Percentiles rank a stretch among this genome's conserved stretches.
Evolutionary conservation across 805 yeast species (phyloP).

Genomic region (Tetrapisispora namnaoensis): DNA sequence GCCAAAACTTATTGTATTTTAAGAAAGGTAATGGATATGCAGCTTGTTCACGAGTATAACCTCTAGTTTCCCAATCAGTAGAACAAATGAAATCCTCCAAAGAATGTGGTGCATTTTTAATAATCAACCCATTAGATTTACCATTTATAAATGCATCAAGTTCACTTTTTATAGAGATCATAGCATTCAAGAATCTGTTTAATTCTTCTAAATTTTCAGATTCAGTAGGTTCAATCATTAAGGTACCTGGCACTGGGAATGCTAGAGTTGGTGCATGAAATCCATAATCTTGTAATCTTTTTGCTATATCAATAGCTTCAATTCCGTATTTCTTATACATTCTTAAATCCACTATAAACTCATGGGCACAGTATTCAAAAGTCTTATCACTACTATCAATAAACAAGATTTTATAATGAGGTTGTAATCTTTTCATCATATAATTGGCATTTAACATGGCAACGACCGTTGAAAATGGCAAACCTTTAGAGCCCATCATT

Average conservation of each 20-base stretch:
- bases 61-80: constrained; percentile 68
- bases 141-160: constrained; percentile 64
- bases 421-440: constrained; percentile 71
- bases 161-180: constrained; percentile 75
- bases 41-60: constrained; percentile 87
- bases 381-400: constrained; percentile 35
- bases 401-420: constrained; percentile 68
- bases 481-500: constrained; percentile 77
- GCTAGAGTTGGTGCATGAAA: constrained; percentile 99
- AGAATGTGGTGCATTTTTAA: constrained; percentile 90
- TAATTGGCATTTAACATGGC: constrained; percentile 95
- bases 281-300: constrained; percentile 94
- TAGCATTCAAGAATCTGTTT: constrained; percentile 81
- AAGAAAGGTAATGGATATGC: constrained; percentile 82
- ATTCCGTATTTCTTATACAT: constrained; percentile 69
- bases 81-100: constrained; percentile 63
- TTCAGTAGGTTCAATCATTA: constrained; percentile 98
- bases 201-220: constrained; percentile 82
- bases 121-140: constrained; percentile 53
- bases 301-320: constrained; percentile 95
- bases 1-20: constrained; percentile 81
- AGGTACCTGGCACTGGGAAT: constrained; percentile 95
- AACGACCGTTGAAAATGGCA: constrained; percentile 77
- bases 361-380: constrained; percentile 82
- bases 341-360: constrained; percentile 86